Evolutionary conservation across 805 yeast genomes (phyloP), one percentile per base, ranked within the genome.

Genomic region (Suhomyces pyralidae): DNA sequence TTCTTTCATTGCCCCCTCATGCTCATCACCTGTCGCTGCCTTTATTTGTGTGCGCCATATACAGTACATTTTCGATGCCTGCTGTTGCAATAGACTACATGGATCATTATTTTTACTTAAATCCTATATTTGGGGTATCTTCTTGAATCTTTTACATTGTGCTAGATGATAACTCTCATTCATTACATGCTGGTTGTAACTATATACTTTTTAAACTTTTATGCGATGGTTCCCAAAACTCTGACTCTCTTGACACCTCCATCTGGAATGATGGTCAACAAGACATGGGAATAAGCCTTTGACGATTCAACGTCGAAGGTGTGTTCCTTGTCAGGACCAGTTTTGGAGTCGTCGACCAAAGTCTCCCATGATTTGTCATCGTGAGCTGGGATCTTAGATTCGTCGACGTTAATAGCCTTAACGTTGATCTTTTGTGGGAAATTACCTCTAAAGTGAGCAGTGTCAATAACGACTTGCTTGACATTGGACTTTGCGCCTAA

Each of bases 191-290:
- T 14, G 14, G 5, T 30, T 14, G 9, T n/a, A 32, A 32, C 24
- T 38, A 38, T 38, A 38, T 38, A 38, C 19, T 14, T 19, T n/a
- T 36, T n/a, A n/a, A n/a, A n/a, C n/a, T 7, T 20, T 42, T 24
- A 51, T 28, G 59, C 69, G 48, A 71, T 66, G 30, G 74, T 75
- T 42, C 97, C 98, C 62, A 82, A 81, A 25, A 92, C 94, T 58
- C 96, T 81, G 38, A 93, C 72, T 67, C 99, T 82, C 77, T 93
- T 93, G 51, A 91, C 90, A 55, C 99, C 99, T 48, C 99, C 99
- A 66, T 93, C 99, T 20, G 99, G 99, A 58, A 91, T 87, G 68
- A 93, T 86, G 8, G 88, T 83, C 59, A 93, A 68, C 62, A 84
- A 83, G 28, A 91, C 88, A 66, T 91, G 96, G 8, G 91, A 81